Conservation (phyloP, 192 early-diverging fungal genomes). For the Radiomyces spectabilis region DNA sequence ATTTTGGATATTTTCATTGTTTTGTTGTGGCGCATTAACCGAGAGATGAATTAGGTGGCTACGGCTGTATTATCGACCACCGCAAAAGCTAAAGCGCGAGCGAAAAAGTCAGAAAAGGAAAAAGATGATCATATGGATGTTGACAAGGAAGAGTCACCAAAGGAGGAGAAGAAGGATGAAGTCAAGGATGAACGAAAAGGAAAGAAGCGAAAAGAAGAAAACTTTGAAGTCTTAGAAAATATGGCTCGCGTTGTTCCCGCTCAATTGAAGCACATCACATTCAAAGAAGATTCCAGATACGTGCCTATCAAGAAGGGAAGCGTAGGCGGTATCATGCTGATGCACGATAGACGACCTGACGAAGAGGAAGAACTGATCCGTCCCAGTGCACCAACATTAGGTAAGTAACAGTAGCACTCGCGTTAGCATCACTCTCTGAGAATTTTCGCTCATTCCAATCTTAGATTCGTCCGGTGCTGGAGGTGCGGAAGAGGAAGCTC, state of each 20-base stretch:
- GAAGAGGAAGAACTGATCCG: slow-evolving; percentile 81
- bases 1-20: too few species aligned
- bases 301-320: slow-evolving; percentile 74
- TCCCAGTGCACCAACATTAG: slow-evolving; percentile 35
- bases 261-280: slow-evolving; percentile 82
- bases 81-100: slow-evolving; percentile 81
- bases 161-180: slow-evolving; percentile 48
- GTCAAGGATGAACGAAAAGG: slow-evolving; percentile 46
- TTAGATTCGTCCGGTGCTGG: slow-evolving; percentile 28
- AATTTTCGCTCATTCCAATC: neutral
- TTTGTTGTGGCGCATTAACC: too few species aligned
- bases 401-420: slow-evolving; percentile 13
- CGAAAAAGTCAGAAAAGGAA: slow-evolving; percentile 72
- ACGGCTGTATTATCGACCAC: slow-evolving; percentile 96
- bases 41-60: slow-evolving; percentile 72
- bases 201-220: slow-evolving; percentile 70
- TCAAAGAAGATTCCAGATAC: slow-evolving; percentile 82
- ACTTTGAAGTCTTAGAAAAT: slow-evolving; percentile 75
- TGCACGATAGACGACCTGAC: slow-evolving; percentile 66
- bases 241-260: slow-evolving; percentile 80
- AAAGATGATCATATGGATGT: slow-evolving; percentile 53
- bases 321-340: slow-evolving; percentile 82
- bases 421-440: neutral
- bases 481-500: slow-evolving; percentile 52
- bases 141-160: slow-evolving; percentile 13